phyloP scores from a whole-genome alignment of 495 filamentous ascomycete genomes.

The Aspergillus bertholletiae region DNA sequence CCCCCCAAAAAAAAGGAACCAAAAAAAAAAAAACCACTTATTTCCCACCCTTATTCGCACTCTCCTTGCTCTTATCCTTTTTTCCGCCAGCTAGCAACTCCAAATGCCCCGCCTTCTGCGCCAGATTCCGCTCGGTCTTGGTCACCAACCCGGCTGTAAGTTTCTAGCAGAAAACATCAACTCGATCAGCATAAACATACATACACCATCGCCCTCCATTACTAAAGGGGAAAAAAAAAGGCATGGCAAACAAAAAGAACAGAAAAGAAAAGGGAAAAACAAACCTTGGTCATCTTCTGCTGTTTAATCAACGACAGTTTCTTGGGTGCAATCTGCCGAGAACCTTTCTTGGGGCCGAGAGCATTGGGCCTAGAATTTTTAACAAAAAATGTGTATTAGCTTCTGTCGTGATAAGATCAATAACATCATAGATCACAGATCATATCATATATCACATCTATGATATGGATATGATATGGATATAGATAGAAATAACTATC shows the following conservation, averaged over 20 bases:
- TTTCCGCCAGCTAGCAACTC: slow-evolving; percentile 66
- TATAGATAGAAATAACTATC: too few species aligned
- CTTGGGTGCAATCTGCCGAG: slow-evolving; percentile 65
- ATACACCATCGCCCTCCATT: neutral
- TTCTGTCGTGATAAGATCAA: too few species aligned
- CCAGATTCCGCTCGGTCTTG: slow-evolving; percentile 64
- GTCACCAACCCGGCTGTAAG: slow-evolving; percentile 58
- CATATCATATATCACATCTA: too few species aligned
- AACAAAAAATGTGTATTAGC: too few species aligned
- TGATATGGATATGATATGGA: too few species aligned
- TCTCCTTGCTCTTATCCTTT: slow-evolving; percentile 45
- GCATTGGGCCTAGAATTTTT: slow-evolving; percentile 6
- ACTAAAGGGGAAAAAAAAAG: neutral
- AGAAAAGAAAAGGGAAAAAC: slow-evolving; percentile 7
- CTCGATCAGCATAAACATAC: neutral
- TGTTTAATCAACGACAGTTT: slow-evolving; percentile 57
- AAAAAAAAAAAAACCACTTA: too few species aligned
- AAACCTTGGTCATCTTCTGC: slow-evolving; percentile 61
- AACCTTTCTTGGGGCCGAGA: slow-evolving; percentile 50
- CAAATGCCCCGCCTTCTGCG: slow-evolving; percentile 67
- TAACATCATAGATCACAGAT: too few species aligned
- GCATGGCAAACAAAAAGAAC: too few species aligned
- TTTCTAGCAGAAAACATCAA: slow-evolving; percentile 51
- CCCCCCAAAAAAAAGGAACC: too few species aligned
- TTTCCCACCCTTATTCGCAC: slow-evolving; percentile 18